Percentiles rank a stretch among this genome's conserved stretches.
Conservation (phyloP, 345 rosid genomes). For the Citrus unshiu region DNA sequence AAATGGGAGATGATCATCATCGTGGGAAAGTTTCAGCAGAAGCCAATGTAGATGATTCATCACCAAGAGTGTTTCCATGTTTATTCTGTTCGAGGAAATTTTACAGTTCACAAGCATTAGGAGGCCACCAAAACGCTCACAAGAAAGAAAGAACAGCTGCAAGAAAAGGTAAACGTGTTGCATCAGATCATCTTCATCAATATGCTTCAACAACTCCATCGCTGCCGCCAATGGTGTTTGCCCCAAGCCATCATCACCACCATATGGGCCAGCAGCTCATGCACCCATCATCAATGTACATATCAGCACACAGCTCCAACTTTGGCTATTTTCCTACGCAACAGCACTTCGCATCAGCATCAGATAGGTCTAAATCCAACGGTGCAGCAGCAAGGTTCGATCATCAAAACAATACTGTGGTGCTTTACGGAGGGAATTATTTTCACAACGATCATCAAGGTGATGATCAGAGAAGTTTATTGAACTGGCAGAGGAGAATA, state of each 20-base stretch:
- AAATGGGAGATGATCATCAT: constrained; percentile 33
- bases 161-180: constrained; percentile 57
- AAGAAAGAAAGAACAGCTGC: constrained; percentile 82
- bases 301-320: constrained; percentile 47
- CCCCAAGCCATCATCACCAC: constrained; percentile 28
- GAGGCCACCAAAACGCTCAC: constrained; percentile 97
- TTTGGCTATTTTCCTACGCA: constrained; percentile 30
- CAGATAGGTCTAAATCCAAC: constrained; percentile 32
- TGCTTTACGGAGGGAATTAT: constrained; percentile 12
- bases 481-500: constrained; percentile 44
- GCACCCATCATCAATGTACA: constrained; percentile 47
- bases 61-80: constrained; percentile 64
- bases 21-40: constrained; percentile 28
- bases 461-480: constrained; percentile 19
- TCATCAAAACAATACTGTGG: neutral
- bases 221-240: constrained; percentile 33
- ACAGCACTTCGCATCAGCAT: neutral
- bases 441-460: neutral
- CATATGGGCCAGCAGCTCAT: constrained; percentile 28
- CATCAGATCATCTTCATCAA: constrained; percentile 20
- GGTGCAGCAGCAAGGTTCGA: constrained; percentile 37
- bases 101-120: constrained; percentile 88
- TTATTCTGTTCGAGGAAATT: constrained; percentile 80
- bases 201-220: constrained; percentile 35
- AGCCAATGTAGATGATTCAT: constrained; percentile 22